phyloP scores from a whole-genome alignment of 352 stramenopile genomes.

The Phytophthora macrochlamydospora region DNA sequence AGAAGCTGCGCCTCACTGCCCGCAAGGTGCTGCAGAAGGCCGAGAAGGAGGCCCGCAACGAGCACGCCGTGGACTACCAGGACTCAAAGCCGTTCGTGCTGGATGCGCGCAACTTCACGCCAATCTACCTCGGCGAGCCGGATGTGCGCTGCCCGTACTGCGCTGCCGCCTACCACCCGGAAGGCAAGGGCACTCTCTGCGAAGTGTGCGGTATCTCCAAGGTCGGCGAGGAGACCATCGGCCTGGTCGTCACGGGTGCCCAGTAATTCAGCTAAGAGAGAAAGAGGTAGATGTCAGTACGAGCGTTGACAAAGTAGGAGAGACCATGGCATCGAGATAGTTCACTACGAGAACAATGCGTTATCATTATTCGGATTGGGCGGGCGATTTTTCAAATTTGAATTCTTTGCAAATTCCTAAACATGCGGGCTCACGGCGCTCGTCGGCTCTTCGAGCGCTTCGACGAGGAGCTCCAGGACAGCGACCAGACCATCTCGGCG shows the following conservation, averaged over 20 bases:
- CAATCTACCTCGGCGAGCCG: slow-evolving; percentile 94
- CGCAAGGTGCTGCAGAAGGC: slow-evolving; percentile 98
- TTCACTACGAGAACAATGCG: slow-evolving; percentile 20
- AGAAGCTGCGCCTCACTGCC: slow-evolving; percentile 95
- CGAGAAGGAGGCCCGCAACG: slow-evolving; percentile 98
- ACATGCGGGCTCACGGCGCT: slow-evolving; percentile 17
- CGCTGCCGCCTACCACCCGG: slow-evolving; percentile 87
- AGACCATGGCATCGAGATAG: not conserved
- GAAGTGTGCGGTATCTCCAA: slow-evolving; percentile 92
- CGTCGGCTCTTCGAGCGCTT: slow-evolving; percentile 52
- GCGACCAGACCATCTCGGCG: slow-evolving; percentile 66
- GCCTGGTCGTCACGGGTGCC: slow-evolving; percentile 89
- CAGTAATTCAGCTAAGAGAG: slow-evolving; percentile 28
- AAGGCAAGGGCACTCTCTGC: slow-evolving; percentile 92
- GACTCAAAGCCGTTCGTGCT: slow-evolving; percentile 97
- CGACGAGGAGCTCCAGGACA: slow-evolving; percentile 65
- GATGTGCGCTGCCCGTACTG: slow-evolving; percentile 96
- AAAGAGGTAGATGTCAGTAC: slow-evolving; percentile 8
- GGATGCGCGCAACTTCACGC: slow-evolving; percentile 94
- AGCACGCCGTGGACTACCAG: slow-evolving; percentile 98
- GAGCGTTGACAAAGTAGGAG: slow-evolving; percentile 3
- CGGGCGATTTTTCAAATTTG: slow-evolving; percentile 18
- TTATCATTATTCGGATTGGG: slow-evolving; percentile 3
- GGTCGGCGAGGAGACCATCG: slow-evolving; percentile 96
- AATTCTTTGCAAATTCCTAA: slow-evolving; percentile 10